Percentiles rank a stretch among this genome's conserved stretches.
Evolutionary conservation across 768 basidiomycete species (phyloP).

Genomic region (Auricularia sp.): DNA sequence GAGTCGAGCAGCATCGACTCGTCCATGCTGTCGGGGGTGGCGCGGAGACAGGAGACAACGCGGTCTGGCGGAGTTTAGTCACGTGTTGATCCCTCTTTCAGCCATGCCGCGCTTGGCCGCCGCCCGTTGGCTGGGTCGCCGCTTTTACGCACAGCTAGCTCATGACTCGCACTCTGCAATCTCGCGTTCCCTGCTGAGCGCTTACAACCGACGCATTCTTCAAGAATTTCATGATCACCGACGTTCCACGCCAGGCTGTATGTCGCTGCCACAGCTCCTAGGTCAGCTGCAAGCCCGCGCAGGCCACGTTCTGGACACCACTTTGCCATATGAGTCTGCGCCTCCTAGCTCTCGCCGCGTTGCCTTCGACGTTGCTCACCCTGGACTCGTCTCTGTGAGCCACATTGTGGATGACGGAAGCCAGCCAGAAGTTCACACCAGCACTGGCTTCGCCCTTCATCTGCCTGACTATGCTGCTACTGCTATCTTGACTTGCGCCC

Average conservation of each 20-base stretch:
- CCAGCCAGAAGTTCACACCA: slow-evolving; percentile 38
- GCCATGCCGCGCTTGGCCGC: too few species aligned
- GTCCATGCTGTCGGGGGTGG: not conserved
- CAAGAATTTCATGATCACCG: not conserved
- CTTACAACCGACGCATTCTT: not conserved
- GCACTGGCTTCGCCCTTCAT: slow-evolving; percentile 48
- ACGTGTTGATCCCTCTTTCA: not conserved
- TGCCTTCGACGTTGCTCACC: slow-evolving; percentile 16
- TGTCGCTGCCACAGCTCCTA: slow-evolving; percentile 24
- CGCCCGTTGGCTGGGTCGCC: not conserved
- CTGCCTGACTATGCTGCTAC: slow-evolving; percentile 18
- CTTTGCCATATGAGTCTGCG: slow-evolving; percentile 43
- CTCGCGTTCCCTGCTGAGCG: not conserved
- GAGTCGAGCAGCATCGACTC: slow-evolving; percentile 24
- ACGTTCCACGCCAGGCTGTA: not conserved
- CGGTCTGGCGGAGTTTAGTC: not conserved
- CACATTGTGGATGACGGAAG: slow-evolving; percentile 33
- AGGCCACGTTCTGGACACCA: slow-evolving; percentile 30
- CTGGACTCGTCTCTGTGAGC: slow-evolving; percentile 38
- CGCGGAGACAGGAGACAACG: not conserved
- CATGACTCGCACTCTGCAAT: not conserved
- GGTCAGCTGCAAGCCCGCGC: slow-evolving; percentile 33
- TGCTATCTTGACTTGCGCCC: slow-evolving; percentile 46
- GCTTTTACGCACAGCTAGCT: not conserved
- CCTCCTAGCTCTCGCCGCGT: slow-evolving; percentile 25